Conservation (phyloP, 768 basidiomycete genomes). For the Mycena floridula region DNA sequence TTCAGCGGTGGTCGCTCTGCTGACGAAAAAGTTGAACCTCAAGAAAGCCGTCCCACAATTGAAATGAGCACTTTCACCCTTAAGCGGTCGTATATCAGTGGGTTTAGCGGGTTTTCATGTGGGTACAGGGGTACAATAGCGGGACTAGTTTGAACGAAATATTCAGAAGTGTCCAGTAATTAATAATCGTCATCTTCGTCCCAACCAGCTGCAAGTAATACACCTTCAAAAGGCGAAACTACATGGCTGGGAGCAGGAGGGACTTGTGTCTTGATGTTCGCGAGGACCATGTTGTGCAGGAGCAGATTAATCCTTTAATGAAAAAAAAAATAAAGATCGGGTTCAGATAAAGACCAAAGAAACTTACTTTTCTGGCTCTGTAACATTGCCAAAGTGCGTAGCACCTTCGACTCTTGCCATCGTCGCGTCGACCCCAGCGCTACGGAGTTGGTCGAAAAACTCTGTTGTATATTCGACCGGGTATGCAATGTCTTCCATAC, state of each 20-base stretch:
- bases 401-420: conserved; percentile 21
- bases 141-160: no score
- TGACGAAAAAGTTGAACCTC: conserved; percentile 33
- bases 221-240: conserved; percentile 24
- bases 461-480: conserved; percentile 20
- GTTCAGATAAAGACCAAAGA: not conserved
- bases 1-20: conserved; percentile 26
- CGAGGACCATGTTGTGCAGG: conserved; percentile 23
- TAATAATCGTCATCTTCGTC: conserved; percentile 7
- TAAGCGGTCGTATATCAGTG: no score
- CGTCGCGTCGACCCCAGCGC: conserved; percentile 22
- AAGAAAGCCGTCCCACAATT: no score
- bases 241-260: conserved; percentile 17
- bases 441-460: conserved; percentile 15
- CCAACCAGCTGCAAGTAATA: conserved; percentile 19
- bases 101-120: no score
- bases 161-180: no score
- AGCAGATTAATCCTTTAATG: conserved; percentile 20
- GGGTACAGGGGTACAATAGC: no score
- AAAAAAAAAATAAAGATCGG: not conserved
- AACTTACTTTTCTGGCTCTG: conserved; percentile 24
- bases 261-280: conserved; percentile 1
- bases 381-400: conserved; percentile 31
- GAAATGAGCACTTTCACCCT: no score
- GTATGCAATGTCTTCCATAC: conserved; percentile 29